Base-by-base conservation (phyloP, 768 basidiomycete genomes). In the Auriscalpium orientale region DNA sequence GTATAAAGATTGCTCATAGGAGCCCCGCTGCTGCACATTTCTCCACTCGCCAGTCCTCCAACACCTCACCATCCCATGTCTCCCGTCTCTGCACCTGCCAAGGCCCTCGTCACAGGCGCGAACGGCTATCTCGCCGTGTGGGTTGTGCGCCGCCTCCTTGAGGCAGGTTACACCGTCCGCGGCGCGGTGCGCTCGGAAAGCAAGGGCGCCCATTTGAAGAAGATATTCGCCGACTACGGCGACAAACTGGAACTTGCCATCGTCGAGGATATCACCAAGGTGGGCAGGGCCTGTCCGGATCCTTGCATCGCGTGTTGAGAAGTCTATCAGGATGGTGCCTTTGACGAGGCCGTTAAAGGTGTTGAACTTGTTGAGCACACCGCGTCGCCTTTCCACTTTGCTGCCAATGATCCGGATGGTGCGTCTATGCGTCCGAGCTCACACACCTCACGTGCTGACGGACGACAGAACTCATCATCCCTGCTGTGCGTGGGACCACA, bases 261-360 rank as follows among this genome's bases (percentile, higher is more conserved):
- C 44, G 77, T 79, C 7, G 68, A 72, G 49, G 79, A 82, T 56
- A 76, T 80, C 58, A 73, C 69, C 15, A 62, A 70, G 64, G 76
- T 75, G 51, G 45, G 66, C 53, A 11, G 16, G 12, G 1, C 18
- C 45, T 9, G 16, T 12, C 28, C 21, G 22, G n/a, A 7, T 37
- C 22, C 1, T 13, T 18, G 10, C 9, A 11, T 46, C 21, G 13
- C 11, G 18, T 13, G n/a, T 6, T 12, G 15, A 33, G 11, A 45
- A 4, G 9, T 28, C 45, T 37, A n/a, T 45, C 38, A 63, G 60
- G 51, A 49, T 20, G 66, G 67, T 34, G 72, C 71, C 1, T 78
- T 77, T 57, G 74, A 78, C 58, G 72, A 75, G 48, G 75, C 71
- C 16, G 73, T 77, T 58, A 70, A 73, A 62, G 74, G 70, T 5